Evolutionary conservation across 2,329 filamentous ascomycete species (phyloP), one percentile per base, ranked within the genome.

Genomic region (Talaromyces verruculosus): DNA sequence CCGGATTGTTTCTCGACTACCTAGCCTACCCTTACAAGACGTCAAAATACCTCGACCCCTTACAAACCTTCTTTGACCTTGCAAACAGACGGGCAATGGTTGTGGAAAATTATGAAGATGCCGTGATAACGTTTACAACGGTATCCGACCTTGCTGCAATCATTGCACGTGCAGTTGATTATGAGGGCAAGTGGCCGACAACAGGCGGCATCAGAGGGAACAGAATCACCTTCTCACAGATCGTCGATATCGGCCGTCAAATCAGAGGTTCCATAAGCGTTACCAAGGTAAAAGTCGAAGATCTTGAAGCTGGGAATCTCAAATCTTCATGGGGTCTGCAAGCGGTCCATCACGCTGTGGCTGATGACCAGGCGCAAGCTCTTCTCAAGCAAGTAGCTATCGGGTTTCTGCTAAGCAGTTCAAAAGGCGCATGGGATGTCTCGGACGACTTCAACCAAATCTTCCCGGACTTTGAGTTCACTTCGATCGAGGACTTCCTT

Each of bases 151-250:
- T 51, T 19, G 63, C 63, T 33, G 49, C 47, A 37, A 35, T 65
- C 11, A 47, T 65, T 3, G 43, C 58, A 25, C 49, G 45, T 19
- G 64, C 64, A 28, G 11, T 65, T 33, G 51, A 53, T 11, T 65
- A 65, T 41, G 43, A 51, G 10, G 64, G 58, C 25, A 65, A 53
- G 30, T 65, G 64, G 64, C 64, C 64, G 15, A 53, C 30, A n/a
- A 65, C 47, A 10, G 58, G 64, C 7, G 64, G 64, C 1, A 57
- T 65, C 22, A 35, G 41, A 41, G 64, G 64, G 13, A 53, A 61
- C 39, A 61, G 64, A 37, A 15, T 61, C 8, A 45, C 41, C 7
- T 51, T 61, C 5, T 61, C 59, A 35, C 35, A 57, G 3, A 8
- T 65, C 25, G 19, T 65, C 17, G 51, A 65, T 33, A 41, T 65